Base-by-base conservation (phyloP, 2,329 filamentous ascomycete genomes). In the Neobulgaria alba region DNA sequence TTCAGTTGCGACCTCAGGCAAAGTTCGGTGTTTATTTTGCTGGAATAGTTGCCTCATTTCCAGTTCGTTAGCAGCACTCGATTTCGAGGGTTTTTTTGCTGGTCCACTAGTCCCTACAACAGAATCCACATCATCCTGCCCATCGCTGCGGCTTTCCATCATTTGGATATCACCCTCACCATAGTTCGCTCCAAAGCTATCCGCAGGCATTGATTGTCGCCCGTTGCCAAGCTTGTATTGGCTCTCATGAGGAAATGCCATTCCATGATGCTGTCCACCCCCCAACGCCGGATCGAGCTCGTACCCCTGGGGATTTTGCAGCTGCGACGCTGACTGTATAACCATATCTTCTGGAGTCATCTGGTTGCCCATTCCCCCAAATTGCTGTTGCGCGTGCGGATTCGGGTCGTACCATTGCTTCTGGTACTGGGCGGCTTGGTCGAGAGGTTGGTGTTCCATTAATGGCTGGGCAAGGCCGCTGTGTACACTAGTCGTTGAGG, bases 11-110 rank as follows among this genome's bases (percentile, higher is more conserved):
- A 90, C 79, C 7, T 89, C 83, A 49, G 77, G 74, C 18, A 90
- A 63, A 20, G 64, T 71, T 21, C 84, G 77, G 47, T 78, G 71
- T 47, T 77, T 75, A 57, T 88, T 88, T 41, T 72, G 68, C n/a
- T 69, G 65, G 48, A 86, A 82, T 36, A 90, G 69, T 55, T 85
- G 80, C 32, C 84, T 74, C 72, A 90, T 79, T 60, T 90, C 85
- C 43, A 84, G 71, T 60, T 89, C 85, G 53, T 89, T 89, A 49
- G 85, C 86, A 2, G 83, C 82, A 48, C 78, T 87, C 12, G 82
- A 79, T 36, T 79, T 73, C 19, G 75, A 71, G n/a, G 66, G 63
- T 19, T 75, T 69, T 60, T 76, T 82, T 23, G 71, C 63, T 29
- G 70, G 68, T 18, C 62, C 62, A 12, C 61, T 54, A 5, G 63